phyloP scores from a whole-genome alignment of 1,139 yeast genomes.

The Blastobotrys malaysiensis region DNA sequence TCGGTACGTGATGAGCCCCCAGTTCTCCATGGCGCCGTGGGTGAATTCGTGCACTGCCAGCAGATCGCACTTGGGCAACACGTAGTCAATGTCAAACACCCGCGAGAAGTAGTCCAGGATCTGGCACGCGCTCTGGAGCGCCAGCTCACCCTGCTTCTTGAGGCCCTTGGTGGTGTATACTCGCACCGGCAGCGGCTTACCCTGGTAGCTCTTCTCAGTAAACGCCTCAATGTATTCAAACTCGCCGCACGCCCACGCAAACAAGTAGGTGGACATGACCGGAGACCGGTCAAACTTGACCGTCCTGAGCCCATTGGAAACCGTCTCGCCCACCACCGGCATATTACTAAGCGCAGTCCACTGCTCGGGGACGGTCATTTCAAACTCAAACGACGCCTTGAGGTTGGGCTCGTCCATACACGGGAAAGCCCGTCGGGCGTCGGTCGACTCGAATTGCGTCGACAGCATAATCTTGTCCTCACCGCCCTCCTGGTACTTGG shows the following conservation, averaged over 20 bases:
- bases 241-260: slow-evolving; percentile 76
- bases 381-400: slow-evolving; percentile 71
- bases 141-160: slow-evolving; percentile 59
- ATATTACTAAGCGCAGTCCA: slow-evolving; percentile 73
- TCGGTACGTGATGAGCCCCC: slow-evolving; percentile 83
- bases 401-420: slow-evolving; percentile 84
- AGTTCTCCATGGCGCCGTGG: slow-evolving; percentile 91
- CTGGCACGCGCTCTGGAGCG: slow-evolving; percentile 68
- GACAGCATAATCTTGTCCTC: slow-evolving; percentile 62
- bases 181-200: slow-evolving; percentile 67
- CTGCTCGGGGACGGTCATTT: slow-evolving; percentile 52
- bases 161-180: slow-evolving; percentile 76
- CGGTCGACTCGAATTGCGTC: slow-evolving; percentile 87
- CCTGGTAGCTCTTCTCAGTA: slow-evolving; percentile 35
- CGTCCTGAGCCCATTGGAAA: slow-evolving; percentile 22
- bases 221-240: slow-evolving; percentile 60
- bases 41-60: slow-evolving; percentile 78
- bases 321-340: slow-evolving; percentile 43
- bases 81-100: slow-evolving; percentile 67
- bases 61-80: slow-evolving; percentile 77
- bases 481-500: slow-evolving; percentile 59
- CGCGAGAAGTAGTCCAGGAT: slow-evolving; percentile 69
- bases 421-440: slow-evolving; percentile 87
- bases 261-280: slow-evolving; percentile 66
- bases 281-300: slow-evolving; percentile 56